phyloP scores from a whole-genome alignment of 495 filamentous ascomycete species.

The Hypoxylon cercidicola region DNA sequence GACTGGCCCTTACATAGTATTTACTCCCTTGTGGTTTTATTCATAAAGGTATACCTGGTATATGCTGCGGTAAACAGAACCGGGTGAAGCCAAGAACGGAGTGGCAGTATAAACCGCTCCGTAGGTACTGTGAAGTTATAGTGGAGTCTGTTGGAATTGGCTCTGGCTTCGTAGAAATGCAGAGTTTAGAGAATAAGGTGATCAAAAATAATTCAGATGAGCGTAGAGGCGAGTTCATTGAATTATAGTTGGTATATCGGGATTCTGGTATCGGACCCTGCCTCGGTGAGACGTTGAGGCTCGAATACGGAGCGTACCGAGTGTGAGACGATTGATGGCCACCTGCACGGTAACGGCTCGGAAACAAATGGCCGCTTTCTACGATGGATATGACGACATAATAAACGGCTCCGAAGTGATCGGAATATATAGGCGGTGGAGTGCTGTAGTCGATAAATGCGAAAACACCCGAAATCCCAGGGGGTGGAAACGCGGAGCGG shows the following conservation, averaged over 20 bases:
- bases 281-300: slow-evolving; percentile 11
- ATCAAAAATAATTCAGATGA: too few relatives aligned
- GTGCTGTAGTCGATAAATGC: slow-evolving; percentile 17
- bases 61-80: too few relatives aligned
- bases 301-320: slow-evolving; percentile 4
- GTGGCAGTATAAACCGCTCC: too few relatives aligned
- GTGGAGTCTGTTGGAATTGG: too few relatives aligned
- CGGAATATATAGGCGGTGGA: slow-evolving; percentile 20
- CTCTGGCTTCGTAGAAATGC: too few relatives aligned
- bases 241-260: slow-evolving; percentile 1
- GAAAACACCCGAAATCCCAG: slow-evolving; percentile 23
- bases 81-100: too few relatives aligned
- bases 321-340: slow-evolving; percentile 11
- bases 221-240: too few relatives aligned
- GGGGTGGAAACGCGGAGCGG: slow-evolving; percentile 19
- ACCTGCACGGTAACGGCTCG: slow-evolving; percentile 22
- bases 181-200: too few relatives aligned
- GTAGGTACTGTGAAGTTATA: too few relatives aligned
- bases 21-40: too few relatives aligned
- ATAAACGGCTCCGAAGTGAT: slow-evolving; percentile 17
- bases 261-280: slow-evolving; percentile 10
- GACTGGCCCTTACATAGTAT: too few relatives aligned
- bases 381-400: slow-evolving; percentile 10
- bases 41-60: too few relatives aligned
- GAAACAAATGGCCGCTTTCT: slow-evolving; percentile 15